phyloP scores from a whole-genome alignment of 495 filamentous ascomycete genomes.

The Daldinia grandis region DNA sequence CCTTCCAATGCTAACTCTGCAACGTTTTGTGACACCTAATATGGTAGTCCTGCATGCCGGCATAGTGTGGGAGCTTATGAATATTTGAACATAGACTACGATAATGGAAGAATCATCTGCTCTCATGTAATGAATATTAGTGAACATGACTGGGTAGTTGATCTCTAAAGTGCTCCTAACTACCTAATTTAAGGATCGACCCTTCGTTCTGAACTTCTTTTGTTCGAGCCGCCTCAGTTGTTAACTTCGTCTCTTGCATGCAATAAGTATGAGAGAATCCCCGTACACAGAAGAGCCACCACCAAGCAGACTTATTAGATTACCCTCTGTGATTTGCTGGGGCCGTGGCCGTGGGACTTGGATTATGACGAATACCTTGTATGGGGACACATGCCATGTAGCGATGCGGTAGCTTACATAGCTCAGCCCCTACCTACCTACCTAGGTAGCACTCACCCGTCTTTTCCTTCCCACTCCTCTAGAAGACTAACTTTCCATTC shows the following conservation, averaged over 20 bases:
- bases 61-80: not conserved
- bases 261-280: not conserved
- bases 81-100: constrained; percentile 7
- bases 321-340: not conserved
- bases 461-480: constrained; percentile 49
- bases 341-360: not conserved
- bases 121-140: not conserved
- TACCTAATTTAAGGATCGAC: not conserved
- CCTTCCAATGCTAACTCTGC: constrained; percentile 20
- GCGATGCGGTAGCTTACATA: not conserved
- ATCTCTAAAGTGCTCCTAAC: not conserved
- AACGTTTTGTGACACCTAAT: not conserved
- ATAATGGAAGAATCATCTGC: constrained; percentile 9
- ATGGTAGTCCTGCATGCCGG: constrained; percentile 1
- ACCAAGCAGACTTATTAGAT: not conserved
- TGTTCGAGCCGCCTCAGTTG: not conserved
- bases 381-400: not conserved
- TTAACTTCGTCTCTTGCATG: not conserved
- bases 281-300: not conserved
- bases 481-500: constrained; percentile 75
- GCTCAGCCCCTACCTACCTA: not conserved
- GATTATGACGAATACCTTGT: not conserved
- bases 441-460: not conserved
- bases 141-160: not conserved
- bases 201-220: not conserved